Conservation (phyloP, 1,284 basidiomycete genomes). For the Gymnopus androsaceus region DNA sequence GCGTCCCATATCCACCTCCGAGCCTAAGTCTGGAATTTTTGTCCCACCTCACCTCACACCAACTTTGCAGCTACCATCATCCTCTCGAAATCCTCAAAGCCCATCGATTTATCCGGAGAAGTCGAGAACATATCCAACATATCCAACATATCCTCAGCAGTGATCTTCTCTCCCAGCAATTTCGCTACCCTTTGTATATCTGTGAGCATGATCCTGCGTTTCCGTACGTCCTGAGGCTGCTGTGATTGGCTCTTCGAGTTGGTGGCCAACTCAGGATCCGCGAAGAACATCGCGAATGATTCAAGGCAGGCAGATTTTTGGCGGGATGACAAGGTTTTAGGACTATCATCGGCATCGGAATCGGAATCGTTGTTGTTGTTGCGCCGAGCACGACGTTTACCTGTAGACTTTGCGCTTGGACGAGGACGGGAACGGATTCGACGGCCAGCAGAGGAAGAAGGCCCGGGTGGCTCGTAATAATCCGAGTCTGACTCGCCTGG, state of each 20-base stretch:
- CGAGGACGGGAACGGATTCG: constrained; percentile 25
- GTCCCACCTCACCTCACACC: too few species aligned
- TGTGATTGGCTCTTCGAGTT: too few species aligned
- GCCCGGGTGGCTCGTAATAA: constrained; percentile 27
- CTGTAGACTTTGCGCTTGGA: constrained; percentile 20
- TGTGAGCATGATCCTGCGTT: constrained; percentile 58
- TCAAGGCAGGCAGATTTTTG: constrained; percentile 57
- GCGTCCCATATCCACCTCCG: too few species aligned
- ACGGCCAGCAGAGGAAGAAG: constrained; percentile 31
- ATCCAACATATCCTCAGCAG: constrained; percentile 72
- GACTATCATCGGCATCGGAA: constrained; percentile 12
- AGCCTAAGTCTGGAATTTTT: too few species aligned
- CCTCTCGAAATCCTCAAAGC: constrained; percentile 64
- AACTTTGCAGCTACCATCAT: constrained; percentile 68
- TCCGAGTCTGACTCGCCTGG: too few species aligned
- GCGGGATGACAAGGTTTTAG: constrained; percentile 43
- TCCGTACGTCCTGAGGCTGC: constrained; percentile 47
- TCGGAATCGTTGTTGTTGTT: constrained; percentile 10
- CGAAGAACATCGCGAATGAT: constrained; percentile 73
- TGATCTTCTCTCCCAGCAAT: constrained; percentile 67
- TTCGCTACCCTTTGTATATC: constrained; percentile 61
- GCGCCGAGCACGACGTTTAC: constrained; percentile 22
- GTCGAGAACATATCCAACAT: constrained; percentile 76
- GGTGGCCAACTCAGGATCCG: constrained; percentile 42
- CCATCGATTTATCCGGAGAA: constrained; percentile 64